Evolutionary conservation across 768 basidiomycete genomes (phyloP).

Genomic region (Leccinellum rugosiceps): DNA sequence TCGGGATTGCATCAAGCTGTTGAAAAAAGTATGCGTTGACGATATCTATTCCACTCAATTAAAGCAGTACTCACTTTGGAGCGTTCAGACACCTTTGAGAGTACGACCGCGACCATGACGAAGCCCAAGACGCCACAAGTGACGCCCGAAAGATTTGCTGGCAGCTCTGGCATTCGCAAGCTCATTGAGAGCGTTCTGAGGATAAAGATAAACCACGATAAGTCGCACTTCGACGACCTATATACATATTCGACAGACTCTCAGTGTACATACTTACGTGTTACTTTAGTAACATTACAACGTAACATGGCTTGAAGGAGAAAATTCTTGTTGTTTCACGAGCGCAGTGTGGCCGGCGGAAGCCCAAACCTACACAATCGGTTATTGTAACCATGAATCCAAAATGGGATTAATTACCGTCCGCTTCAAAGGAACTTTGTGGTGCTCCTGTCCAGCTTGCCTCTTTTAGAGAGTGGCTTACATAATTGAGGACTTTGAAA

Average conservation of each 20-base stretch:
- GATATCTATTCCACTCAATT: not conserved
- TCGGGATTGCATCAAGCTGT: constrained; percentile 31
- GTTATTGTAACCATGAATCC: no score
- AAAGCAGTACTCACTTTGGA: not conserved
- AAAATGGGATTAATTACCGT: no score
- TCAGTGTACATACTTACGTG: no score
- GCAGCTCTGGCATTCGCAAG: not conserved
- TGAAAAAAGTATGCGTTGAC: not conserved
- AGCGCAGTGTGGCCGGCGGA: not conserved
- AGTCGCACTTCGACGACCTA: not conserved
- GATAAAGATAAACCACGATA: not conserved
- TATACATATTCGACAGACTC: not conserved
- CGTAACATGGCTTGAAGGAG: no score
- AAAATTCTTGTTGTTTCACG: no score
- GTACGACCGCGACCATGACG: not conserved
- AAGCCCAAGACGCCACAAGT: not conserved
- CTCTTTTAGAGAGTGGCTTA: no score
- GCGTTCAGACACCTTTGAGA: not conserved
- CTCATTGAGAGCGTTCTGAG: not conserved
- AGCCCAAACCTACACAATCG: not conserved
- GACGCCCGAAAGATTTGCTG: not conserved
- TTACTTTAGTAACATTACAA: no score
- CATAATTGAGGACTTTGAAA: no score
- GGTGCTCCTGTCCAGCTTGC: no score
- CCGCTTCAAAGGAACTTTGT: no score